Conservation (phyloP, 306 rosid species). For the Amphicarpaea edgeworthii region DNA sequence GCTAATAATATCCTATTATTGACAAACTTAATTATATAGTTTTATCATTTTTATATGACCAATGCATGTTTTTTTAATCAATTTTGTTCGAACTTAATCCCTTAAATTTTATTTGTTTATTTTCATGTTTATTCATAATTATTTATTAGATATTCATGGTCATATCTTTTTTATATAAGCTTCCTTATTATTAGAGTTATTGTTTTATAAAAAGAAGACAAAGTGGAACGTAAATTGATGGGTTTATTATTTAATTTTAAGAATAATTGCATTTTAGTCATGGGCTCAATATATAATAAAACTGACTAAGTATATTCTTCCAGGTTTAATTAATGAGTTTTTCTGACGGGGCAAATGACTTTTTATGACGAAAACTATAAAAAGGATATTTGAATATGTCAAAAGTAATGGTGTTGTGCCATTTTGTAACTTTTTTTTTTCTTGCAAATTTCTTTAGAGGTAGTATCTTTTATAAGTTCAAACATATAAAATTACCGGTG, state of each 20-base stretch:
- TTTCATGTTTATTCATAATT: not conserved
- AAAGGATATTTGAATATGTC: conserved; percentile 2
- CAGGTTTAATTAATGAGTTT: not conserved
- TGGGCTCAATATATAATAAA: not conserved
- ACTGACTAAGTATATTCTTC: conserved; percentile 20
- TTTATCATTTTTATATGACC: no score
- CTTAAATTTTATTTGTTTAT: no score
- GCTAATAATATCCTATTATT: no score
- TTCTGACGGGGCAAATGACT: not conserved
- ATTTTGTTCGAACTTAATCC: no score
- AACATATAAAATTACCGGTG: not conserved
- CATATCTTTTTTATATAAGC: not conserved
- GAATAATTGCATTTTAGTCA: not conserved
- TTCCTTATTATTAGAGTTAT: not conserved
- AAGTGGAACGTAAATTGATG: conserved; percentile 15
- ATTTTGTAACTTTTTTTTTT: not conserved
- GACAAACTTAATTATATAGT: no score
- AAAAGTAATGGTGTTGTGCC: not conserved
- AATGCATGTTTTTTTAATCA: no score
- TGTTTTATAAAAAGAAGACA: not conserved
- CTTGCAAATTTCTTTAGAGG: not conserved
- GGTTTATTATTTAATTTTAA: conserved; percentile 20
- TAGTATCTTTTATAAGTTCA: not conserved
- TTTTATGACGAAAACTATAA: not conserved
- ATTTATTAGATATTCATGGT: not conserved